Conservation (phyloP, 495 filamentous ascomycete genomes). For the Tetracladium marchalianum region DNA sequence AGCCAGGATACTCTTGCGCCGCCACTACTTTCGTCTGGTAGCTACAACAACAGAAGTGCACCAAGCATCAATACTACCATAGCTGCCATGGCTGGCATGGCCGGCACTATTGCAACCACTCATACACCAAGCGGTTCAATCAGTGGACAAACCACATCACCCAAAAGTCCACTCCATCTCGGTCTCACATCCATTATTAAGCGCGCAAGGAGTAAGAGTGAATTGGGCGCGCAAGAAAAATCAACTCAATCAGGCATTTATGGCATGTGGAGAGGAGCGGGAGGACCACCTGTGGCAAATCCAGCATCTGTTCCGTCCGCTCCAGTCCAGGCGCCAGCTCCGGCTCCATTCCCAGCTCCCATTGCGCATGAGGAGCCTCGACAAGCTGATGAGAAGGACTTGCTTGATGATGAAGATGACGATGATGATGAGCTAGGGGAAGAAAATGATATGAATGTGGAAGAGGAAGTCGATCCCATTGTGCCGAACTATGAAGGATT, state of each 20-base stretch:
- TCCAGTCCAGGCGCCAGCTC: slow-evolving; percentile 22
- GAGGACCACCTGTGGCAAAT: slow-evolving; percentile 48
- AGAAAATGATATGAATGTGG: slow-evolving; percentile 34
- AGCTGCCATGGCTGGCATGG: slow-evolving; percentile 49
- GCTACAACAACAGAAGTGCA: slow-evolving; percentile 47
- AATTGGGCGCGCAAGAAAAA: slow-evolving; percentile 32
- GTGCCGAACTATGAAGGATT: slow-evolving; percentile 72
- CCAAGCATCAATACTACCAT: slow-evolving; percentile 57
- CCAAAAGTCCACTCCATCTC: slow-evolving; percentile 32
- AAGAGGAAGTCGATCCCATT: slow-evolving; percentile 40
- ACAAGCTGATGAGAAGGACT: slow-evolving; percentile 17
- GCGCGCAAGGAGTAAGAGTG: slow-evolving; percentile 67
- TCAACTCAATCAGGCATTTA: slow-evolving; percentile 20
- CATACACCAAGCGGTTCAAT: slow-evolving; percentile 48
- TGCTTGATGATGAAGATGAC: slow-evolving; percentile 36
- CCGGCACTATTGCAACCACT: slow-evolving; percentile 49
- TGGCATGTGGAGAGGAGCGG: slow-evolving; percentile 40
- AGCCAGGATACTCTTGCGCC: slow-evolving; percentile 44
- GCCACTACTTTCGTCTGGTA: slow-evolving; percentile 39
- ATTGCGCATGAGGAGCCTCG: slow-evolving; percentile 14
- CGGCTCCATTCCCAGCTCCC: slow-evolving; percentile 12
- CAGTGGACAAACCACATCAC: slow-evolving; percentile 43
- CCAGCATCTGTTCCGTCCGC: slow-evolving; percentile 30
- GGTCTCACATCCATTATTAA: slow-evolving; percentile 33
- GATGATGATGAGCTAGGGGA: slow-evolving; percentile 44